Conservation (phyloP, 371 early-diverging fungal species). For the Syncephalis fuscata region DNA sequence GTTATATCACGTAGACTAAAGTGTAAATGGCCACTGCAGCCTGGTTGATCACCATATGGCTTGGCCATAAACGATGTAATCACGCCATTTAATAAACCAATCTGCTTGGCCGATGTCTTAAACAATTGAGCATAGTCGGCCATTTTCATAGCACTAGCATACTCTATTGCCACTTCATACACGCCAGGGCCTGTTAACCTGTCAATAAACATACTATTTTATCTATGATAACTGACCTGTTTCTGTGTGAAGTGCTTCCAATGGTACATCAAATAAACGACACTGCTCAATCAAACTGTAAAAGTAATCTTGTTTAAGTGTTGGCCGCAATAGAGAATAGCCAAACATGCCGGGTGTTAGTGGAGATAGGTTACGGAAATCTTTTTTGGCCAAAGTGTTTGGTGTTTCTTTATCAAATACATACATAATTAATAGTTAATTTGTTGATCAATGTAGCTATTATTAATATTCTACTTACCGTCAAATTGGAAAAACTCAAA, state of each 20-base stretch:
- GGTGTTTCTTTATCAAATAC: constrained; percentile 37
- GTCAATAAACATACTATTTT: too few species aligned
- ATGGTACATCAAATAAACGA: constrained; percentile 33
- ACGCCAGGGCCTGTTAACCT: constrained; percentile 81
- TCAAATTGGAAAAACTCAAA: constrained; percentile 73
- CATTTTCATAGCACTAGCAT: constrained; percentile 37
- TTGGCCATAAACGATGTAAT: constrained; percentile 81
- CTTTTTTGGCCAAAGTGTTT: constrained; percentile 35
- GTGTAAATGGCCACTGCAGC: constrained; percentile 74
- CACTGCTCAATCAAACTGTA: constrained; percentile 51
- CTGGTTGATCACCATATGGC: constrained; percentile 50
- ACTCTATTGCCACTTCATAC: constrained; percentile 62
- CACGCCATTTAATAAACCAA: constrained; percentile 46
- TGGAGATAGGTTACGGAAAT: constrained; percentile 23
- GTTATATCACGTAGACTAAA: constrained; percentile 35
- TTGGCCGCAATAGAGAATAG: constrained; percentile 59
- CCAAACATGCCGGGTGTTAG: constrained; percentile 71
- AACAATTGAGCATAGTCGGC: constrained; percentile 66
- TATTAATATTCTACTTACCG: constrained; percentile 21
- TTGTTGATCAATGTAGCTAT: neutral
- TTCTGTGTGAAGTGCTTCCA: constrained; percentile 74
- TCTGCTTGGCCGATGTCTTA: constrained; percentile 59
- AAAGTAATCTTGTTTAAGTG: constrained; percentile 50
- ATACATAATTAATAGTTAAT: neutral
- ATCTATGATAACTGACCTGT: constrained; percentile 21